Base-by-base conservation (phyloP, 768 basidiomycete species). In the Psilocybe tampanensis region DNA sequence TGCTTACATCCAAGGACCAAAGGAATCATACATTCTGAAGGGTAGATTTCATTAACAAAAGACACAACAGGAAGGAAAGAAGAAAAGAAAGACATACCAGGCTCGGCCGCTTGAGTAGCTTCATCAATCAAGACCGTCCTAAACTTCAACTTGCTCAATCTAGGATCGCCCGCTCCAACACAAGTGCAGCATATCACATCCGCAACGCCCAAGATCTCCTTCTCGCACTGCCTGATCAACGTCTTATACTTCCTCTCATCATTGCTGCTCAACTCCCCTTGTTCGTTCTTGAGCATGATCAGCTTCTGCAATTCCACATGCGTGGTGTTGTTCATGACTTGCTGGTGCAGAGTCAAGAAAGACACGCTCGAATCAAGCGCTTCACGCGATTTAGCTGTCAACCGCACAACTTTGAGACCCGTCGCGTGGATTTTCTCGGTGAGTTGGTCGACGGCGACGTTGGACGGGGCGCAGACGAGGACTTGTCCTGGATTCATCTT, bases 401-500 rank as follows among this genome's bases (percentile, higher is more conserved):
- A 81, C 42, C 97, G 94, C 47, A 98, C 97, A 60, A 97, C 97
- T 72, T 98, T 98, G 63, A 98, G 80, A 0, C 97, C 96, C n/a
- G 97, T 98, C n/a, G 88, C 79, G 68, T 98, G 97, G 59, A 99
- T 98, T 79, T 98, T 98, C 76, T 98, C 97, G 19, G 96, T 97
- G 54, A 99, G 85, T 69, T 99, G 97, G 68, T 99, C 97, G 57
- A 99, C 97, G 44, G 97, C 97, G 64, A 99, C 97, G 74, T 99
- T 99, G 52, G 96, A 98, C 0, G 97, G 97, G 8, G 97, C 97
- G 70, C 95, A 95, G 60, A 99, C 97, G 49, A 99, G 91, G 41
- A 99, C 97, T 74, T 98, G 97, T 48, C 96, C 96, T 0, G 95
- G 95, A 68, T 98, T 98, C 96, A 99, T 98, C 79, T 98, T 98